phyloP scores from a whole-genome alignment of 345 rosid species.

The Corchorus olitorius region DNA sequence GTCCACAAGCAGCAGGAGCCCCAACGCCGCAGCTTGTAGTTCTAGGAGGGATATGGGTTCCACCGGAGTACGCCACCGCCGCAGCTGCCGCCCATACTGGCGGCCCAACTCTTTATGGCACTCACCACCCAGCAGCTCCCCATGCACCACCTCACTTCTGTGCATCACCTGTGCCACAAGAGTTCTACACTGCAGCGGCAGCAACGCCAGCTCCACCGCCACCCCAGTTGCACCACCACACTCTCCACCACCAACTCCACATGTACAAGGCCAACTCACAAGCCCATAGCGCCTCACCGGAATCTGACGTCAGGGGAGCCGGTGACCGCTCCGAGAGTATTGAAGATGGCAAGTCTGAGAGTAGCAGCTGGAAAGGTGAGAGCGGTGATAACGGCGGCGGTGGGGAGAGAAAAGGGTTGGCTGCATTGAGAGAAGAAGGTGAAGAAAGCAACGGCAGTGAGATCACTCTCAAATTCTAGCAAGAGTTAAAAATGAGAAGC shows the following conservation, averaged over 20 bases:
- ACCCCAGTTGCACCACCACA: conserved; percentile 47
- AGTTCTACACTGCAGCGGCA: conserved; percentile 52
- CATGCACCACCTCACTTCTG: conserved; percentile 71
- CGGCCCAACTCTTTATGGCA: conserved; percentile 51
- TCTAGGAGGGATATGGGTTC: conserved; percentile 94
- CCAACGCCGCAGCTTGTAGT: conserved; percentile 73
- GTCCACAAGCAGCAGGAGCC: conserved; percentile 71
- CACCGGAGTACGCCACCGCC: conserved; percentile 83
- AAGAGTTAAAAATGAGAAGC: neutral
- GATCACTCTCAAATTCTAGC: conserved; percentile 81
- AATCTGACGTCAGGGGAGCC: conserved; percentile 44
- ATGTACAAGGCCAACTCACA: conserved; percentile 50
- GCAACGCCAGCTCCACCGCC: conserved; percentile 27
- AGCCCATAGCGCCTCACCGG: conserved; percentile 50
- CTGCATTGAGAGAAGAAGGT: conserved; percentile 68
- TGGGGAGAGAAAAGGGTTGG: conserved; percentile 65
- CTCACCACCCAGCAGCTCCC: conserved; percentile 49
- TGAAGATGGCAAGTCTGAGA: conserved; percentile 82
- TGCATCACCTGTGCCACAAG: conserved; percentile 63
- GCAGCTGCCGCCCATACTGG: conserved; percentile 52
- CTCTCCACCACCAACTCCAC: conserved; percentile 60
- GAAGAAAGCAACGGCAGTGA: conserved; percentile 88
- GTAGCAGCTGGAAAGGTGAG: conserved; percentile 78
- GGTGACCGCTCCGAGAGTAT: conserved; percentile 77
- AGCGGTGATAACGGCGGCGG: conserved; percentile 46